Evolutionary conservation across 164 flowering plant species (phyloP).

Genomic region (Umbellularia californica): DNA sequence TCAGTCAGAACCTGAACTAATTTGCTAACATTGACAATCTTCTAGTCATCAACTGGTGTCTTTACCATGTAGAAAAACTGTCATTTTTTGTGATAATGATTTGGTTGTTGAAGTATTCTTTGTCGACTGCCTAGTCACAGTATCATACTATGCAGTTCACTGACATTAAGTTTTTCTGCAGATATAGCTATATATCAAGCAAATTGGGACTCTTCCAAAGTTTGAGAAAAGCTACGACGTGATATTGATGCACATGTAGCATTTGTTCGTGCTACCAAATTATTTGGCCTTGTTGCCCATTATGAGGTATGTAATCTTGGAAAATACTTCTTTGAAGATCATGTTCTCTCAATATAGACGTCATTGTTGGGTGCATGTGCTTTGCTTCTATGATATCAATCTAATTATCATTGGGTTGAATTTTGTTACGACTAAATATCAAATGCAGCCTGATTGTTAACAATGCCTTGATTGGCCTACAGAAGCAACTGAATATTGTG

Average conservation of each 20-base stretch:
- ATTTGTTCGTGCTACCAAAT: constrained; percentile 65
- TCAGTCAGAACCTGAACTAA: too few species aligned
- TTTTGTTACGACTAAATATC: not conserved
- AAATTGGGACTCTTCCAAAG: constrained; percentile 77
- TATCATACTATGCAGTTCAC: not conserved
- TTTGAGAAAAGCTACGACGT: constrained; percentile 73
- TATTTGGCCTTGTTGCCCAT: constrained; percentile 60
- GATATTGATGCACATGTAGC: constrained; percentile 88
- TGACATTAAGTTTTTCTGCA: constrained; percentile 20
- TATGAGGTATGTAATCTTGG: constrained; percentile 56
- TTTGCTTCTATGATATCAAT: not conserved
- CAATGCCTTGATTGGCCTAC: constrained; percentile 12
- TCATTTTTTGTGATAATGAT: too few species aligned
- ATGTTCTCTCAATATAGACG: not conserved
- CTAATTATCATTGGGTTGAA: not conserved
- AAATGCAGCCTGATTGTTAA: not conserved
- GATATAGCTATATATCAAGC: constrained; percentile 64
- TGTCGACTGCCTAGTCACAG: too few species aligned
- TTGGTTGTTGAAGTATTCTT: too few species aligned
- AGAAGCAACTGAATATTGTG: constrained; percentile 71
- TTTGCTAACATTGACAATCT: too few species aligned
- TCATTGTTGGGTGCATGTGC: not conserved
- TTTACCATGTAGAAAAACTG: too few species aligned
- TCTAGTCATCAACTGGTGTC: too few species aligned
- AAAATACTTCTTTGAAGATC: not conserved